Evolutionary conservation across 2,329 filamentous ascomycete genomes (phyloP).

Genomic region (Pseudofabraea citricarpa): DNA sequence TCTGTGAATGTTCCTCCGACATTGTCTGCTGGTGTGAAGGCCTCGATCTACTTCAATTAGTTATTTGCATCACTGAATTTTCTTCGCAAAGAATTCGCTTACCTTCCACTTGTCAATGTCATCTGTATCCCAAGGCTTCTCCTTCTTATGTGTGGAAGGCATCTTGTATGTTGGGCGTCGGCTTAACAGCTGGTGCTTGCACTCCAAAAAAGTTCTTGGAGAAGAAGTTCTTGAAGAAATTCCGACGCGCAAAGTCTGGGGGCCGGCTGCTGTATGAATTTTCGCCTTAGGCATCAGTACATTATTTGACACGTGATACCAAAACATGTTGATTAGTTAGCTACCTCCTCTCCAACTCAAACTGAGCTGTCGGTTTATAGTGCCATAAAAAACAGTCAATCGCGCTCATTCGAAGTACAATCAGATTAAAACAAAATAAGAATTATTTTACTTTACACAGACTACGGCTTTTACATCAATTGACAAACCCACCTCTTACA

Average conservation of each 20-base stretch:
- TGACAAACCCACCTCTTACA: too few species aligned
- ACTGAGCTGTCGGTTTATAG: too few species aligned
- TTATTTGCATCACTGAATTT: too few species aligned
- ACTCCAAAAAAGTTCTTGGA: constrained; percentile 10
- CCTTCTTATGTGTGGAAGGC: constrained; percentile 84
- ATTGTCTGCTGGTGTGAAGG: constrained; percentile 85
- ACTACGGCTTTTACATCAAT: too few species aligned
- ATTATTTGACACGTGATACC: too few species aligned
- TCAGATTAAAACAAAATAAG: too few species aligned
- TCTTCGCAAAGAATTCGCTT: too few species aligned
- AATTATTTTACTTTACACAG: too few species aligned
- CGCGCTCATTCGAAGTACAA: too few species aligned
- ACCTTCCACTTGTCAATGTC: constrained; percentile 97
- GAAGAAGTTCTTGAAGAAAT: constrained; percentile 6
- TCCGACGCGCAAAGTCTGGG: background rate
- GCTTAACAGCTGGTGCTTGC: constrained; percentile 6
- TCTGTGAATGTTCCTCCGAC: constrained; percentile 80
- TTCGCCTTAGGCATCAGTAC: background rate
- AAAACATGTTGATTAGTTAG: too few species aligned
- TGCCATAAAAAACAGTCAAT: too few species aligned
- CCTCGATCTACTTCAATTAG: constrained; percentile 54
- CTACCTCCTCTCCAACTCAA: too few species aligned
- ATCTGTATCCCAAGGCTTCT: constrained; percentile 94
- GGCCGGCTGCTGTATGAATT: background rate
- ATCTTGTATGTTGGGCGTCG: constrained; percentile 39